phyloP scores from a whole-genome alignment of 2,329 filamentous ascomycete species.

The Cladosporium oxysporum region DNA sequence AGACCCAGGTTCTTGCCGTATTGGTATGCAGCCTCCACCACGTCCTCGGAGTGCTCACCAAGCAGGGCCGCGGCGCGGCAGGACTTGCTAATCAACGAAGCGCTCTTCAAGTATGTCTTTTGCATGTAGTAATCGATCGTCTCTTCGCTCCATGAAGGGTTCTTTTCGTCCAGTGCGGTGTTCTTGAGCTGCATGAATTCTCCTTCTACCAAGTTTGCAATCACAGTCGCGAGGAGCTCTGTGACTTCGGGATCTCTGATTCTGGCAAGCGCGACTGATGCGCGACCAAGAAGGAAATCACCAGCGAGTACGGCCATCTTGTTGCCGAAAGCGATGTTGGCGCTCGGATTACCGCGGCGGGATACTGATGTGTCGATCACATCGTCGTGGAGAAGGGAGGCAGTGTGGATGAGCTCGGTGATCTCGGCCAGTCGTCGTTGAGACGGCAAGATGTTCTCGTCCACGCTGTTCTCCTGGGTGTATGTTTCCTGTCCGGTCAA shows the following conservation, averaged over 20 bases:
- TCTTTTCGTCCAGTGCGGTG: constrained; percentile 81
- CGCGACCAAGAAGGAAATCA: constrained; percentile 91
- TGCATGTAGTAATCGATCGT: constrained; percentile 91
- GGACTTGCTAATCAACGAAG: constrained; percentile 92
- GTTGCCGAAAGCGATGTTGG: constrained; percentile 95
- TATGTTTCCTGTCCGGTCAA: constrained; percentile 42
- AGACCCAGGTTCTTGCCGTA: constrained; percentile 94
- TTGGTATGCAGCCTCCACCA: constrained; percentile 85
- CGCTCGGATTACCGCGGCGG: constrained; percentile 79
- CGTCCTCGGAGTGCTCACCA: constrained; percentile 71
- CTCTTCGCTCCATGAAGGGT: constrained; percentile 83
- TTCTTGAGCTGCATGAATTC: constrained; percentile 99
- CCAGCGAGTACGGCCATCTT: constrained; percentile 98
- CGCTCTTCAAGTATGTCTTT: constrained; percentile 97
- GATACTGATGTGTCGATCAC: constrained; percentile 92
- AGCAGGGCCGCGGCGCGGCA: constrained; percentile 87
- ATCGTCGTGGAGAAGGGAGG: constrained; percentile 94
- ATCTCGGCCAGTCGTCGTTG: constrained; percentile 94
- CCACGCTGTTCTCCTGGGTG: constrained; percentile 47
- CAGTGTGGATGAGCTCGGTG: constrained; percentile 95
- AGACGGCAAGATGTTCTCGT: constrained; percentile 73
- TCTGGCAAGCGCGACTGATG: constrained; percentile 88
- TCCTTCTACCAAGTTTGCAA: constrained; percentile 95
- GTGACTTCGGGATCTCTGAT: constrained; percentile 91
- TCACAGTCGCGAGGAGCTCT: constrained; percentile 91